Evolutionary conservation across 164 flowering plant species (phyloP).

Genomic region (Nymphaea colorata): DNA sequence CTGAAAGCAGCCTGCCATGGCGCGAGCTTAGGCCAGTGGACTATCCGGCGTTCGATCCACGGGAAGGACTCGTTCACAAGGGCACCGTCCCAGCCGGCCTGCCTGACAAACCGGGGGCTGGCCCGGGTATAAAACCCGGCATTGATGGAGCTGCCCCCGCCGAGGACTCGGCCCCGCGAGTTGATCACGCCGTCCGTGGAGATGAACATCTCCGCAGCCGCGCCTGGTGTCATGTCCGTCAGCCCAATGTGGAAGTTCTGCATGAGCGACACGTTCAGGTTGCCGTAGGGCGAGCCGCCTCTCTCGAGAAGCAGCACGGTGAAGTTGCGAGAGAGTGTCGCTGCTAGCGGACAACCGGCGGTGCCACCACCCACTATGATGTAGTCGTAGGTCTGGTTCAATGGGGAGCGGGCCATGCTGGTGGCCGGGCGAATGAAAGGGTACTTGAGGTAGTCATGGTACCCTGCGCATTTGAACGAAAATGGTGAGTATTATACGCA

Average conservation of each 20-base stretch:
- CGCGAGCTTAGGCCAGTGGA: conserved; percentile 35
- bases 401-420: conserved; percentile 9
- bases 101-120: conserved; percentile 34
- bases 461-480: too few relatives aligned
- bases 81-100: conserved; percentile 58
- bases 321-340: conserved; percentile 73
- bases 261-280: conserved; percentile 48
- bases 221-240: conserved; percentile 57
- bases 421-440: too few relatives aligned
- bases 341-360: conserved; percentile 91
- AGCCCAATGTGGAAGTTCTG: conserved; percentile 48
- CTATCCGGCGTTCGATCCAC: conserved; percentile 79
- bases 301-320: conserved; percentile 72
- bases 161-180: conserved; percentile 70
- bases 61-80: conserved; percentile 77
- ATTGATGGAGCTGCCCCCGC: conserved; percentile 84
- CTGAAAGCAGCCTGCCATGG: conserved; percentile 70
- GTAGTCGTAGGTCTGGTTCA: conserved; percentile 38
- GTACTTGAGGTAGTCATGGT: too few relatives aligned
- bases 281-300: conserved; percentile 74
- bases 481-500: too few relatives aligned
- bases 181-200: conserved; percentile 91
- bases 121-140: conserved; percentile 97
- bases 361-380: conserved; percentile 99
- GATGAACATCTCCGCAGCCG: conserved; percentile 57